Evolutionary conservation across 805 yeast species (phyloP).

Genomic region (Aciculoconidium aculeatum): DNA sequence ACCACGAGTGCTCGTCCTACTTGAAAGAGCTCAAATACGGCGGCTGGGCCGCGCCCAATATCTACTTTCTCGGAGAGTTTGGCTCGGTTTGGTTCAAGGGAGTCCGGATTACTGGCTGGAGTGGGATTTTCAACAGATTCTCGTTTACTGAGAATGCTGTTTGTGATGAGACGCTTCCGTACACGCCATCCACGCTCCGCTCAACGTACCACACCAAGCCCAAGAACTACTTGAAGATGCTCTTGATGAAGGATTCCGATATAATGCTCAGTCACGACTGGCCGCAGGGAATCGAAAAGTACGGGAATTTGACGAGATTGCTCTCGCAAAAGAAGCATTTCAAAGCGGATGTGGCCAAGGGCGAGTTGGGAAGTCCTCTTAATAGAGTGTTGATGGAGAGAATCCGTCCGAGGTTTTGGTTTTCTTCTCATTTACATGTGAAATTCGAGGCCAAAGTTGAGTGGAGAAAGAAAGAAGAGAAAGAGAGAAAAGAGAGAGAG

Average conservation of each 20-base stretch:
- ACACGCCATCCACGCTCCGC: conserved; percentile 38
- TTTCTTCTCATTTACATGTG: conserved; percentile 86
- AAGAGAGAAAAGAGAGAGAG: conserved; percentile 4
- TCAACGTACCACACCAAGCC: conserved; percentile 73
- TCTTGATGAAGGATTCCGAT: conserved; percentile 37
- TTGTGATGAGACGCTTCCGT: conserved; percentile 44
- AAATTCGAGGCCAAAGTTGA: conserved; percentile 52
- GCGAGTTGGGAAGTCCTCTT: conserved; percentile 68
- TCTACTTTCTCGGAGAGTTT: conserved; percentile 76
- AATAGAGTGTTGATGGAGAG: conserved; percentile 47
- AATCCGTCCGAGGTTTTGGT: conserved; percentile 70
- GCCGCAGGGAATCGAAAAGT: conserved; percentile 74
- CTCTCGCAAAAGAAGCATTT: conserved; percentile 63
- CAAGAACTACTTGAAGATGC: conserved; percentile 53
- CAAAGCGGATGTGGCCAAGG: conserved; percentile 50
- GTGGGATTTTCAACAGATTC: conserved; percentile 68
- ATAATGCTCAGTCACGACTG: conserved; percentile 84
- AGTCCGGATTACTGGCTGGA: conserved; percentile 68
- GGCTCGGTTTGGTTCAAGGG: conserved; percentile 75
- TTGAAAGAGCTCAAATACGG: conserved; percentile 70
- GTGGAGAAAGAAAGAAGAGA: conserved; percentile 10
- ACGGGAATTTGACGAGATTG: conserved; percentile 53
- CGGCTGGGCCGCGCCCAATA: conserved; percentile 89
- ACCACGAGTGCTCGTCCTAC: conserved; percentile 86
- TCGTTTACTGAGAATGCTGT: conserved; percentile 38